phyloP scores from a whole-genome alignment of 1,139 yeast species.

The Candida sojae region DNA sequence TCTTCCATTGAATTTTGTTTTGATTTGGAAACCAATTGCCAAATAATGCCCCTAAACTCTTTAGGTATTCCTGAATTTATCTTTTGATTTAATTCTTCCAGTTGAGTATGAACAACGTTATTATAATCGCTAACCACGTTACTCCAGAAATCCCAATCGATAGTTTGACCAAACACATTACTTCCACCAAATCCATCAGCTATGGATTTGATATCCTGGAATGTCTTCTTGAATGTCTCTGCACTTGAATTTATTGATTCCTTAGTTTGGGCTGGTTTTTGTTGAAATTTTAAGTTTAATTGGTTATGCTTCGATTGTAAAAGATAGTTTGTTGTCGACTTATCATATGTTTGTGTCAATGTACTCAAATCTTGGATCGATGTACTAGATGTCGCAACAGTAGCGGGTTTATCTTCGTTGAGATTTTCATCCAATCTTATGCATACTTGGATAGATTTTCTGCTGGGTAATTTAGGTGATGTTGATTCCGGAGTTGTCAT shows the following conservation, averaged over 20 bases:
- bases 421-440: constrained; percentile 28
- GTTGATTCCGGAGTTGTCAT: neutral
- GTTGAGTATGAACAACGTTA: constrained; percentile 60
- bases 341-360: constrained; percentile 20
- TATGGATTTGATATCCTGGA: constrained; percentile 53
- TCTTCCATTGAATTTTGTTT: constrained; percentile 76
- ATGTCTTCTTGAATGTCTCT: constrained; percentile 60
- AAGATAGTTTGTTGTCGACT: constrained; percentile 30
- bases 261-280: constrained; percentile 33
- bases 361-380: constrained; percentile 7
- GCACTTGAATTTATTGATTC: constrained; percentile 62
- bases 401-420: neutral
- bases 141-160: constrained; percentile 91
- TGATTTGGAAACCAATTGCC: constrained; percentile 89
- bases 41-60: constrained; percentile 82
- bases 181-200: constrained; percentile 43
- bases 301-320: constrained; percentile 38
- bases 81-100: constrained; percentile 58
- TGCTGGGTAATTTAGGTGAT: constrained; percentile 21
- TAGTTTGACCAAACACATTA: constrained; percentile 27
- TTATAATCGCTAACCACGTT: constrained; percentile 74
- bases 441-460: constrained; percentile 31
- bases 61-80: constrained; percentile 79
- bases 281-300: constrained; percentile 28
- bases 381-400: constrained; percentile 8